Evolutionary conservation across 1,284 basidiomycete species (phyloP), one percentile per base, ranked within the genome.

Genomic region (Rhodotorula sp.): DNA sequence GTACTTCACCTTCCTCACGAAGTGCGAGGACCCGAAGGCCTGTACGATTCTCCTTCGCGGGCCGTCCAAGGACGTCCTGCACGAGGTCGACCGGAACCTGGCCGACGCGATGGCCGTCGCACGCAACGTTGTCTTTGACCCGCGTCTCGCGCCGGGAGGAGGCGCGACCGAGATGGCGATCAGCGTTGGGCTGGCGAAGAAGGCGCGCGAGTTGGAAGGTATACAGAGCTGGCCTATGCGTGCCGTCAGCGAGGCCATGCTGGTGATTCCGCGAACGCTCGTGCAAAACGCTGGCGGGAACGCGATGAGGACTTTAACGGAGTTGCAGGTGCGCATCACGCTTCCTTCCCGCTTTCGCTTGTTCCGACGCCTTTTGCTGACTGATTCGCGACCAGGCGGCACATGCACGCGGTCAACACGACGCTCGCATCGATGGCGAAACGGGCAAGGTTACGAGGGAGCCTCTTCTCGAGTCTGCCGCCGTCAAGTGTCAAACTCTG

Each of bases 121-220:
- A 0, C 88, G 95, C 46, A 99, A 98, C 78, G 95, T 94, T 52
- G 89, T 97, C 69, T 98, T 99, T 84, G 91, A 98, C 83, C 95
- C 95, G 0, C 81, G 85, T 20, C 87, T 99, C 29, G 90, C 90
- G 0, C 95, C 95, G 0, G 94, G 95, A 22, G 94, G 95, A 30
- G 95, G 95, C 55, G 95, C 95, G 20, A 96, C 93, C 2, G 95
- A 99, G 84, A 97, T 99, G 93, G 95, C 94, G 0, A 89, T 99
- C 80, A 89, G 88, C 53, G 92, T 96, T 5, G 92, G 90, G 0
- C 82, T 99, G 69, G 88, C 90, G n/a, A 86, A 88, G 49, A 91
- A 89, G 80, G 91, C 92, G 32, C 86, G 90, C 77, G 86, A 83
- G 56, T 86, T 92, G 62, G 87, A 87, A 22, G 93, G 93, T 36